Conservation (phyloP, 352 stramenopile species). For the Phytopythium chamaehyphon region DNA sequence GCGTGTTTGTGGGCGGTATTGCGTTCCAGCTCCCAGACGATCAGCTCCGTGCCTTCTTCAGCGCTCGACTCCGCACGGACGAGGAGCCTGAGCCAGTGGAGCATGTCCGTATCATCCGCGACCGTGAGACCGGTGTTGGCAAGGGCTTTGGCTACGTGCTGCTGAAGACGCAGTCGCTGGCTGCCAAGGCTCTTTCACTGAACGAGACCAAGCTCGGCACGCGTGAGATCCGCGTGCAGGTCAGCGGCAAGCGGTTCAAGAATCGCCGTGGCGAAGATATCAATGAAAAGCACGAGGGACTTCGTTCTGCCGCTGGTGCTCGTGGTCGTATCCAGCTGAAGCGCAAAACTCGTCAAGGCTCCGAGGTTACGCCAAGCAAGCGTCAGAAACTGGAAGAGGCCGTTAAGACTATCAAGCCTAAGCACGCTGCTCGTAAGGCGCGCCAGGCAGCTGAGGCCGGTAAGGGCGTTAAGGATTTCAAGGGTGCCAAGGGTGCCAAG, state of each 20-base stretch:
- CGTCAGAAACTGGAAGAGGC: constrained; percentile 47
- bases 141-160: constrained; percentile 92
- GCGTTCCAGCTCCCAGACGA: constrained; percentile 85
- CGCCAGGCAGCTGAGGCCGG: constrained; percentile 46
- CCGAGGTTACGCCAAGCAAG: constrained; percentile 7
- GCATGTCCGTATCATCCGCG: constrained; percentile 87
- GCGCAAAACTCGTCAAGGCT: constrained; percentile 25
- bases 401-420: constrained; percentile 61
- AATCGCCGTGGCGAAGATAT: constrained; percentile 59
- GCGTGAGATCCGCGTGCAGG: constrained; percentile 68
- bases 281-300: constrained; percentile 55
- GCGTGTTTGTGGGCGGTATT: constrained; percentile 91
- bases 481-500: constrained; percentile 1
- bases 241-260: constrained; percentile 85
- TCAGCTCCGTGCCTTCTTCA: constrained; percentile 64
- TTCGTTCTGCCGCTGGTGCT: constrained; percentile 45
- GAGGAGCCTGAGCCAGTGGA: constrained; percentile 68
- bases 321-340: constrained; percentile 62
- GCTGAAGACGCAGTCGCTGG: constrained; percentile 60
- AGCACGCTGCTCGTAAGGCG: constrained; percentile 65
- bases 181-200: constrained; percentile 68
- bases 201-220: constrained; percentile 62
- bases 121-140: constrained; percentile 83
- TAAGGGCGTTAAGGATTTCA: neutral
- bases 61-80: constrained; percentile 57